Evolutionary conservation across 768 basidiomycete species (phyloP).

Genomic region (Trametes cubensis): DNA sequence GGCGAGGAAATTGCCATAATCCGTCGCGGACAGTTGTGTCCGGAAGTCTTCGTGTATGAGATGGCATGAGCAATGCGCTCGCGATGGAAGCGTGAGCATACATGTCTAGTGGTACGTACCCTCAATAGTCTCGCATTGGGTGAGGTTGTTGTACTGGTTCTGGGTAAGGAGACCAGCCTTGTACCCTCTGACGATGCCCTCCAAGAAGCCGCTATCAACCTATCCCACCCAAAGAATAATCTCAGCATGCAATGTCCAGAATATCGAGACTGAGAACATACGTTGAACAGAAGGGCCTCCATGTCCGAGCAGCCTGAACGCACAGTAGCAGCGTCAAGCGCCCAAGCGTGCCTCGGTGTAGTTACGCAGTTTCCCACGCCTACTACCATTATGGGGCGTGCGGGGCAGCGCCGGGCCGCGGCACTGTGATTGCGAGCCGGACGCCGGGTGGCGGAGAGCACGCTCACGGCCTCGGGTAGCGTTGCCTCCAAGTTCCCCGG

Average conservation of each 20-base stretch:
- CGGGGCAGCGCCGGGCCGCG: slow-evolving; percentile 1
- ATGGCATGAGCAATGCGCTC: neutral
- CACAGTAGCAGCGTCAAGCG: neutral
- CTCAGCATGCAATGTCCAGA: slow-evolving; percentile 33
- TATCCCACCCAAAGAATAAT: slow-evolving; percentile 33
- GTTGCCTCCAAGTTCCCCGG: neutral
- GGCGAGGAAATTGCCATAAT: slow-evolving; percentile 97
- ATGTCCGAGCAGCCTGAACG: slow-evolving; percentile 41
- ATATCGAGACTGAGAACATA: slow-evolving; percentile 37
- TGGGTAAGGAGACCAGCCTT: slow-evolving; percentile 90
- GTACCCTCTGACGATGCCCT: slow-evolving; percentile 88
- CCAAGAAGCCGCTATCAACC: slow-evolving; percentile 77
- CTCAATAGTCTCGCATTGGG: slow-evolving; percentile 97
- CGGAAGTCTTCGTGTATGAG: slow-evolving; percentile 69
- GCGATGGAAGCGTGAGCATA: neutral
- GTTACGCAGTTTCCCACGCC: slow-evolving; percentile 15
- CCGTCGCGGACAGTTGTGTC: slow-evolving; percentile 93
- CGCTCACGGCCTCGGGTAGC: neutral
- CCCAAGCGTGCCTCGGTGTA: slow-evolving; percentile 9
- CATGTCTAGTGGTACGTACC: slow-evolving; percentile 50
- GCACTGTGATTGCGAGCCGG: neutral
- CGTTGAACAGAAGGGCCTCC: slow-evolving; percentile 92
- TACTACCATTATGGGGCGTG: neutral
- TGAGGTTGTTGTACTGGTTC: slow-evolving; percentile 88
- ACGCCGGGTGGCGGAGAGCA: neutral